Evolutionary conservation across 768 basidiomycete species (phyloP).

Genomic region (Amanita molliuscula): DNA sequence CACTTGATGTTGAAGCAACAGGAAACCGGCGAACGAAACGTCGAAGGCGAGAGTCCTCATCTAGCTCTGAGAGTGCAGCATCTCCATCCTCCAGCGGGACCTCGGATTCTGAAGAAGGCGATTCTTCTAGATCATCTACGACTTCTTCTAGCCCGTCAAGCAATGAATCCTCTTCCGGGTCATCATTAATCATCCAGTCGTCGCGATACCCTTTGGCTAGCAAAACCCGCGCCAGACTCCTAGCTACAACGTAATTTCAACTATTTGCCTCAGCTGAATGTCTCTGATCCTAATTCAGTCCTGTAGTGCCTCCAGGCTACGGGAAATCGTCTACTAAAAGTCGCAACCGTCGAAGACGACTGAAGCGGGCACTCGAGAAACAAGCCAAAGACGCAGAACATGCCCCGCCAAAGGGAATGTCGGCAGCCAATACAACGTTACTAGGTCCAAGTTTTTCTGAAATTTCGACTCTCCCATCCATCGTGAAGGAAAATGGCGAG

Average conservation of each 20-base stretch:
- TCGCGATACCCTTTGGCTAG: slow-evolving; percentile 7
- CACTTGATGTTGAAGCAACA: slow-evolving; percentile 1
- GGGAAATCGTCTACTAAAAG: slow-evolving; percentile 48
- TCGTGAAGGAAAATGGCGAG: background rate
- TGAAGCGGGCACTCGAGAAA: slow-evolving; percentile 24
- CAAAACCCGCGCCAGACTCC: too few species aligned
- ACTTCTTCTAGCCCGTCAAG: slow-evolving; percentile 11
- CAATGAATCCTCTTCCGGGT: slow-evolving; percentile 17
- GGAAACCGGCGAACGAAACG: background rate
- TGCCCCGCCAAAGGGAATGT: slow-evolving; percentile 18
- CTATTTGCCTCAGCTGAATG: background rate
- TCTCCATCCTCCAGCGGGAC: background rate
- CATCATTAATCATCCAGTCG: slow-evolving; percentile 12
- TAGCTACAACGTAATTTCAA: background rate
- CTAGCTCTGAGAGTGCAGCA: background rate
- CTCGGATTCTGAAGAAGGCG: slow-evolving; percentile 21
- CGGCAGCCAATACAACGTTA: slow-evolving; percentile 34
- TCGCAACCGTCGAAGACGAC: slow-evolving; percentile 47
- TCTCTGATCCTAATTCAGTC: background rate
- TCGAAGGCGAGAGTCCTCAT: background rate
- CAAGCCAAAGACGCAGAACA: slow-evolving; percentile 7
- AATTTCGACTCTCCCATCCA: background rate
- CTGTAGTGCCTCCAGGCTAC: slow-evolving; percentile 40
- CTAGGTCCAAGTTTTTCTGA: slow-evolving; percentile 18
- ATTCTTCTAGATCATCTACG: slow-evolving; percentile 13